These are phyloP conservation scores for Alternaria metachromatica DNA, from an alignment of 2,329 filamentous ascomycete genomes.

Conservation along the genomic window DNA sequence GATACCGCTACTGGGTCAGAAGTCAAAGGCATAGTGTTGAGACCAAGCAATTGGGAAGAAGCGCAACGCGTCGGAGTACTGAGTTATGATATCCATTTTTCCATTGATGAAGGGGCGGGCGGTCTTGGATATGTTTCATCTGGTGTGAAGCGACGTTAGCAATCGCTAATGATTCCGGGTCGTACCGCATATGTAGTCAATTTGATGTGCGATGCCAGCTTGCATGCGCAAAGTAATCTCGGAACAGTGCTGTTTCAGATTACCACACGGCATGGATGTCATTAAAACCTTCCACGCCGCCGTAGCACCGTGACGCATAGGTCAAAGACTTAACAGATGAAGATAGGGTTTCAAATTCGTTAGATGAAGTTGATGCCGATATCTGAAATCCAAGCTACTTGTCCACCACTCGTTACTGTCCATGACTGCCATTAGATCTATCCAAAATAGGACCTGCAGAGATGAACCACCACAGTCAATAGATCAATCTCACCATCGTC, in stretches of 20 bases:
- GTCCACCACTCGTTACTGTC: no score
- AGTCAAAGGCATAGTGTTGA: background rate
- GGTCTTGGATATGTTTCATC: no score
- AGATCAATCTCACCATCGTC: background rate
- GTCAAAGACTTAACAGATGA: background rate
- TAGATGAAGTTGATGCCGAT: no score
- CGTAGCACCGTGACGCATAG: background rate
- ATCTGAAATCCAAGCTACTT: no score
- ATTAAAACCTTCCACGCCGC: background rate
- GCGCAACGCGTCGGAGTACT: background rate
- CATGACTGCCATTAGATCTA: background rate
- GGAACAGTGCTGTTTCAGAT: background rate
- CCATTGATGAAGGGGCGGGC: background rate
- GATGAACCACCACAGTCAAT: background rate
- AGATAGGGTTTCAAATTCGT: no score
- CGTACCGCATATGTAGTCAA: background rate
- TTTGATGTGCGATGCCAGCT: background rate
- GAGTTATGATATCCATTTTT: background rate
- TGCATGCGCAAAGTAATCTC: background rate
- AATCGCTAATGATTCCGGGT: background rate
- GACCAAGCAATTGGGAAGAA: background rate
- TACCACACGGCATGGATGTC: background rate
- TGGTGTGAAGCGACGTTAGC: background rate
- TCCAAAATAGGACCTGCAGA: no score
- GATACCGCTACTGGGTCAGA: conserved; percentile 27